Evolutionary conservation across 129 eudicot species (phyloP).

Genomic region (Flaveria bidentis): DNA sequence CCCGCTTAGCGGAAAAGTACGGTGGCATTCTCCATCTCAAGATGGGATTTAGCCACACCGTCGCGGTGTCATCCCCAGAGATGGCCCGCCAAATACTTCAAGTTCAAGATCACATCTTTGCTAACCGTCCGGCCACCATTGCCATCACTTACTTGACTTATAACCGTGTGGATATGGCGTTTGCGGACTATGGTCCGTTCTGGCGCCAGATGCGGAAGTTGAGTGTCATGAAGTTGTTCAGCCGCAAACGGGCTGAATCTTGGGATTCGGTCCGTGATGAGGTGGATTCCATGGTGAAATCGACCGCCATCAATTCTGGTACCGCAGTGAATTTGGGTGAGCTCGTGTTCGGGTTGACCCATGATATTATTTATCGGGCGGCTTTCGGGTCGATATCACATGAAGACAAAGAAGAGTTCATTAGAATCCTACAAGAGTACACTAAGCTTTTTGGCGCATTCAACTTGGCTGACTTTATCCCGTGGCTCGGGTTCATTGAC

Average conservation of each 20-base stretch:
- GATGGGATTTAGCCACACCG: constrained; percentile 71
- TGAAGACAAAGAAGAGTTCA: constrained; percentile 76
- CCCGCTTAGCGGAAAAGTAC: constrained; percentile 54
- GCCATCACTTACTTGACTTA: constrained; percentile 79
- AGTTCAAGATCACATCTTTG: constrained; percentile 70
- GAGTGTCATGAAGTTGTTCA: constrained; percentile 81
- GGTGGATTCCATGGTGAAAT: constrained; percentile 60
- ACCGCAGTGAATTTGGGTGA: constrained; percentile 65
- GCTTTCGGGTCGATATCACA: constrained; percentile 78
- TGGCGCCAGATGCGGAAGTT: constrained; percentile 96
- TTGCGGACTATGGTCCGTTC: constrained; percentile 83
- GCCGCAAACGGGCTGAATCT: constrained; percentile 87
- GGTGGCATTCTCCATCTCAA: constrained; percentile 76
- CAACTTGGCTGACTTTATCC: constrained; percentile 78
- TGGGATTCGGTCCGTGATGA: constrained; percentile 95
- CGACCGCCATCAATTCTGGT: constrained; percentile 43
- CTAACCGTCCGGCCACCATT: constrained; percentile 82
- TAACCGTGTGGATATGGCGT: constrained; percentile 86
- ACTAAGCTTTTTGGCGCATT: constrained; percentile 89
- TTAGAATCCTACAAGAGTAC: constrained; percentile 73
- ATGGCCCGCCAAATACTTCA: constrained; percentile 80
- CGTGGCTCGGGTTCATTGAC: constrained; percentile 61
- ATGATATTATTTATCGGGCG: constrained; percentile 74
- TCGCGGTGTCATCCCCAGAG: constrained; percentile 70
- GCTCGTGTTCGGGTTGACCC: constrained; percentile 71